Percentiles rank a stretch among this genome's conserved stretches.
phyloP scores from a whole-genome alignment of 768 basidiomycete genomes.

The Trametes cubensis region DNA sequence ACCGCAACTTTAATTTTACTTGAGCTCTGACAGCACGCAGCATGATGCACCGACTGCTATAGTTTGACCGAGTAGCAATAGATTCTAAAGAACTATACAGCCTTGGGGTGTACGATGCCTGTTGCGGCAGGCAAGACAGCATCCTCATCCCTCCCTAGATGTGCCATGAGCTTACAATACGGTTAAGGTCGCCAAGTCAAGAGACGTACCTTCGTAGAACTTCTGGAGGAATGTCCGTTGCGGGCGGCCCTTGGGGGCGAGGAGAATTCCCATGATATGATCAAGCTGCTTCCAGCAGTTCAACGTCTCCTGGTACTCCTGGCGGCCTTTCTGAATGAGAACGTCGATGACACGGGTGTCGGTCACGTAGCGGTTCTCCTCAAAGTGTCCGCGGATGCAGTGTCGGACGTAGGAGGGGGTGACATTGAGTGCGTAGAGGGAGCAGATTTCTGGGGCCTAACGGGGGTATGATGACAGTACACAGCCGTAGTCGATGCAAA shows the following conservation, averaged over 20 bases:
- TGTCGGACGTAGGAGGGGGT: slow-evolving; percentile 79
- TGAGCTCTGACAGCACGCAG: not conserved
- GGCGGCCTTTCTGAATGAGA: slow-evolving; percentile 78
- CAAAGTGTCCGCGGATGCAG: slow-evolving; percentile 84
- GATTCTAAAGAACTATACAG: slow-evolving; percentile 18
- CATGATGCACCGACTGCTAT: not conserved
- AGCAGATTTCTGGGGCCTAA: slow-evolving; percentile 89
- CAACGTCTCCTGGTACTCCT: slow-evolving; percentile 93
- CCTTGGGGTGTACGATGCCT: slow-evolving; percentile 39
- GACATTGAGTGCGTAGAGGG: slow-evolving; percentile 79
- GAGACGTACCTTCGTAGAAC: slow-evolving; percentile 75
- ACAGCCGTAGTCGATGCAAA: not conserved
- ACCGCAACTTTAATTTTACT: no score
- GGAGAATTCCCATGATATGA: slow-evolving; percentile 72
- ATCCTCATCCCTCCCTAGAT: slow-evolving; percentile 73
- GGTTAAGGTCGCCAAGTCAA: not conserved
- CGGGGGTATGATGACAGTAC: not conserved
- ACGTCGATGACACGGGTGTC: slow-evolving; percentile 85
- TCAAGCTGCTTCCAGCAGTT: slow-evolving; percentile 92
- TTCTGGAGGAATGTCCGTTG: slow-evolving; percentile 74
- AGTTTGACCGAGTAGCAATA: not conserved
- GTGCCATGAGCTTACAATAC: not conserved
- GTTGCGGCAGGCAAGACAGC: slow-evolving; percentile 71
- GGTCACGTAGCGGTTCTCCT: slow-evolving; percentile 79
- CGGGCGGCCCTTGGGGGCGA: slow-evolving; percentile 52